Evolutionary conservation across 208 protist genomes (phyloP), one percentile per base, ranked within the genome.

Genomic region (Porcisia hertigi): DNA sequence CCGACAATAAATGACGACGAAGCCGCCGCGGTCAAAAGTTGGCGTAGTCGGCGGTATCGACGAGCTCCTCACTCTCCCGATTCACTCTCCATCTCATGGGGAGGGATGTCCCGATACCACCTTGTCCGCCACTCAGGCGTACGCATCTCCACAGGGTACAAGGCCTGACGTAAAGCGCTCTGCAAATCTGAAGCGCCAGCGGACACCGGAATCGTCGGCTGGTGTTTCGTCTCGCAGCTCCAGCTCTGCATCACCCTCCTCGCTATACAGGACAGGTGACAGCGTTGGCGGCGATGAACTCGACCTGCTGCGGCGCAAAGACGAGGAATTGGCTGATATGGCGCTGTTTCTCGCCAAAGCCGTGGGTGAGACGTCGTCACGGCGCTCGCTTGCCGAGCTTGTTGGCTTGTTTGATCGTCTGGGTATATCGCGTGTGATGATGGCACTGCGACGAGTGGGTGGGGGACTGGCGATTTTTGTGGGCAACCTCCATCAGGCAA

Each of bases 281-380:
- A 82, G 80, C 55, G 59, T 88, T 18, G 82, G 90, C 73, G 86
- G 80, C 25, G 82, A 85, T 14, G 88, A 95, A 60, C 77, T 97
- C 14, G 82, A 76, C 69, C 73, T 94, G 52, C 84, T 97, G 41
- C 81, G 79, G n/a, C 84, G 88, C 18, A 84, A 86, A 36, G 89
- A 97, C 25, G 93, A 97, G 49, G 86, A 90, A 20, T 41, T 86
- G 54, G 86, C 88, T 1, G 93, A 97, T 69, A 92, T 95, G 87
- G 89, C 76, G 16, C 55, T 93, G 14, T 97, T 95, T 78, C 81
- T 94, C 18, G 80, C 81, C 20, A 71, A 80, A 14, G 69, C 88
- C 1, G 76, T 90, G 1, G 73, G 57, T 3, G 71, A 82, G 18
- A 71, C 81, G 25, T 65, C 80, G 6, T 89, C 89, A 2, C 30